A percentile compares a stretch with the other conserved stretches of the same genome.
phyloP scores from a whole-genome alignment of 257 asterid species.

The Apocynum venetum region DNA sequence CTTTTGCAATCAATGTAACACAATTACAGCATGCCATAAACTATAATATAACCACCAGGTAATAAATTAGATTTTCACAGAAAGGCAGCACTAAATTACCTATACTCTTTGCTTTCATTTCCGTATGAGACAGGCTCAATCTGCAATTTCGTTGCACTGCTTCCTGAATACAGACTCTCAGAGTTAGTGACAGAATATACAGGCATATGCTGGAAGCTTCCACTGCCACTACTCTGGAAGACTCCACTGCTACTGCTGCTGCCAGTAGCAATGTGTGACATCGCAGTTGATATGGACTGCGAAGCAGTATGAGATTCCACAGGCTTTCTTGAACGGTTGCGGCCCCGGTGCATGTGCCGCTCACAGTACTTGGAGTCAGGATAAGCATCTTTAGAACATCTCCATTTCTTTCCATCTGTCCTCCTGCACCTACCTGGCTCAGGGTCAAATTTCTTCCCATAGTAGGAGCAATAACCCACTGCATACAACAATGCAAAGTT shows the following conservation, averaged over 20 bases:
- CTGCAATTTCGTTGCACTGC: constrained; percentile 62
- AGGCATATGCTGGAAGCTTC: constrained; percentile 63
- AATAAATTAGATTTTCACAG: neutral
- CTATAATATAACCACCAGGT: neutral
- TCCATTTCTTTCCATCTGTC: constrained; percentile 98
- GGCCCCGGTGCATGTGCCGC: constrained; percentile 99
- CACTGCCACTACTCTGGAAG: constrained; percentile 46
- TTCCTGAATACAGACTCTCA: constrained; percentile 59
- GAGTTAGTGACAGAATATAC: constrained; percentile 55
- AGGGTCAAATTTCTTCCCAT: constrained; percentile 88
- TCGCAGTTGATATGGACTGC: constrained; percentile 67
- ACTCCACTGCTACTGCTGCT: constrained; percentile 43
- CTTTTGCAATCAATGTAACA: neutral
- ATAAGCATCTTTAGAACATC: constrained; percentile 95
- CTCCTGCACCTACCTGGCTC: constrained; percentile 99
- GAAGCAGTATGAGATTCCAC: constrained; percentile 94
- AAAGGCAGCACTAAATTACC: constrained; percentile 37
- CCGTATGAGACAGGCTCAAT: constrained; percentile 64
- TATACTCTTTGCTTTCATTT: constrained; percentile 60
- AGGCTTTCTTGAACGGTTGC: constrained; percentile 99
- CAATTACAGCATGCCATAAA: neutral
- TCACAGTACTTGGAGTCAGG: constrained; percentile 98
- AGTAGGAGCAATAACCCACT: constrained; percentile 91
- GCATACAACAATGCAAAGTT: constrained; percentile 25
- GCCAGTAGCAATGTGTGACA: constrained; percentile 57